These are phyloP conservation scores for Uronychia binucleata DNA, from an alignment of 73 alveolate genomes.

Conservation along the genomic window DNA sequence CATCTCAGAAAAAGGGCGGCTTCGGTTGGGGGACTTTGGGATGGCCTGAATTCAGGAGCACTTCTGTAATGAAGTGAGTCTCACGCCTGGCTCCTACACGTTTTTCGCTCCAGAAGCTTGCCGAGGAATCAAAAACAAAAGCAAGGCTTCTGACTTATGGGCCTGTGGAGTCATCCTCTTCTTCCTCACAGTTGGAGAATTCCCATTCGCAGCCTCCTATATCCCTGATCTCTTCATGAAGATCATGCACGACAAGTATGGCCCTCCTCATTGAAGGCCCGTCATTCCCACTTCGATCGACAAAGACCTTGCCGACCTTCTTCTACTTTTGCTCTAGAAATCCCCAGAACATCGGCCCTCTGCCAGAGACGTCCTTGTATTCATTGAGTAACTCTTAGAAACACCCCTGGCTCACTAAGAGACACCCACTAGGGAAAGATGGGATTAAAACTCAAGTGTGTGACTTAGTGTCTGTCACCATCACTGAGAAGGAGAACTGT, in stretches of 20 bases:
- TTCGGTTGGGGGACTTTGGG: neutral
- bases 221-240: neutral
- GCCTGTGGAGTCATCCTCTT: neutral
- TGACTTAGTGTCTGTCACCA: neutral
- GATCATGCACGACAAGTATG: neutral
- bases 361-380: neutral
- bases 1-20: neutral
- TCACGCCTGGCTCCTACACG: neutral
- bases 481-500: neutral
- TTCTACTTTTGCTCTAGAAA: neutral
- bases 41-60: neutral
- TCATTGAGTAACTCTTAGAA: neutral
- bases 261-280: neutral
- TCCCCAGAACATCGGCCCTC: neutral
- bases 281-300: neutral
- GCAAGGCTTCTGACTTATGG: neutral
- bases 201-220: neutral
- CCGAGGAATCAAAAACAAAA: neutral
- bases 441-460: neutral
- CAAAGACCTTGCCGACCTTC: neutral
- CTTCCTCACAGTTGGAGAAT: neutral
- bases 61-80: neutral
- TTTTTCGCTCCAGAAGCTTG: neutral
- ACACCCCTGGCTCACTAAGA: neutral
- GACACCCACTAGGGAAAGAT: neutral